These are phyloP conservation scores for Vigna mungo DNA, from an alignment of 306 rosid genomes.

Conservation along the genomic window DNA sequence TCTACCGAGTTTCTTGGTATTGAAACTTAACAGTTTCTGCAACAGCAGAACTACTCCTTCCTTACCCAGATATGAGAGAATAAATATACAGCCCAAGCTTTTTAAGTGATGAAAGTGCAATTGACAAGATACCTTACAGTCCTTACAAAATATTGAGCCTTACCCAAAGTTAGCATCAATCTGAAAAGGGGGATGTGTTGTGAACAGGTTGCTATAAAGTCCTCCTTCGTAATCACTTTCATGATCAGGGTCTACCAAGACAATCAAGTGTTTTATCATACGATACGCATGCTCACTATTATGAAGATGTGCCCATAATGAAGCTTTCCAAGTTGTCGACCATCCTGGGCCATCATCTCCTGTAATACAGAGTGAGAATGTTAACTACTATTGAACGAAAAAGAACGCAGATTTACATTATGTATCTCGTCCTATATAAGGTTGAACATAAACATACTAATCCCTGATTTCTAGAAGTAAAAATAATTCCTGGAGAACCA, in stretches of 20 bases:
- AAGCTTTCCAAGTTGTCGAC: conserved; percentile 91
- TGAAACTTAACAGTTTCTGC: neutral
- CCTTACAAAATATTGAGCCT: conserved; percentile 39
- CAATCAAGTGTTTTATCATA: conserved; percentile 86
- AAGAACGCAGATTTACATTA: neutral
- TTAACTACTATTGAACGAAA: conserved; percentile 32
- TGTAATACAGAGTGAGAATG: conserved; percentile 49
- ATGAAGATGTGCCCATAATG: conserved; percentile 88
- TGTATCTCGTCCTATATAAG: neutral
- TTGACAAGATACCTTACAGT: conserved; percentile 12
- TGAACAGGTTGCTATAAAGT: conserved; percentile 86
- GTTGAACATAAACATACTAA: conserved; percentile 32
- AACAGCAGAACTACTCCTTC: conserved; percentile 16
- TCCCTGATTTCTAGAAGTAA: neutral
- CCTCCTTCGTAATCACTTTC: conserved; percentile 86
- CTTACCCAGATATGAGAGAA: neutral
- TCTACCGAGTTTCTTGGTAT: neutral
- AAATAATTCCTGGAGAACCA: conserved; percentile 1
- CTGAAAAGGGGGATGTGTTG: conserved; percentile 96
- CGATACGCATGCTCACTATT: conserved; percentile 86
- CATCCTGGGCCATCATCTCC: conserved; percentile 99
- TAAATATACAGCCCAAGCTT: conserved; percentile 31
- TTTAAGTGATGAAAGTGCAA: conserved; percentile 32
- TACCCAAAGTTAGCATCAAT: conserved; percentile 98
- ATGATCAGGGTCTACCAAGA: conserved; percentile 83